Percentiles rank a stretch among this genome's conserved stretches.
These are phyloP conservation scores for Termitomyces sp. DNA, from an alignment of 768 basidiomycete species.

Conservation along the genomic window DNA sequence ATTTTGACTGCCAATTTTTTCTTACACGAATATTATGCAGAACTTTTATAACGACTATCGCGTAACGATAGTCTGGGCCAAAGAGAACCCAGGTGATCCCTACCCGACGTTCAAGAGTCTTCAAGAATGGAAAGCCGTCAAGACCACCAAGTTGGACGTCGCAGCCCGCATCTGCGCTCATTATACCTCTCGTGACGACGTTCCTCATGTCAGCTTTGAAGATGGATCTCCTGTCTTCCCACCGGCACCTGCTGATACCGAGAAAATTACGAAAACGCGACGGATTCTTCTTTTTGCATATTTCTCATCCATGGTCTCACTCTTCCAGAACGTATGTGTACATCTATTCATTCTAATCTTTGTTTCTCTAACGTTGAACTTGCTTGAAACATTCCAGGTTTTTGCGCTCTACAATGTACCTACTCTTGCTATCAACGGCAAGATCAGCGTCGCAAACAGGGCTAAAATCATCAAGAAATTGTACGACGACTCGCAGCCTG, in stretches of 20 bases:
- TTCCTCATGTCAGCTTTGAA: neutral
- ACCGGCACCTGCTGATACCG: neutral
- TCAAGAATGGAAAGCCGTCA: neutral
- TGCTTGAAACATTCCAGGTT: neutral
- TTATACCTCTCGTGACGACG: neutral
- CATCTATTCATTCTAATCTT: no score
- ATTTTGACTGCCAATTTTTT: no score
- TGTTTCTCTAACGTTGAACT: neutral
- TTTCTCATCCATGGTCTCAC: neutral
- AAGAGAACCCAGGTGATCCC: neutral
- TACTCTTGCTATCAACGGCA: conserved; percentile 12
- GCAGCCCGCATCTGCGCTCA: neutral
- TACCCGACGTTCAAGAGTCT: neutral
- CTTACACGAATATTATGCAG: no score
- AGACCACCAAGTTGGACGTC: neutral
- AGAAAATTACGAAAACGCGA: neutral
- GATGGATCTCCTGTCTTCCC: neutral
- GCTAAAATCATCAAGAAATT: conserved; percentile 10
- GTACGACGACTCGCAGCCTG: conserved; percentile 1
- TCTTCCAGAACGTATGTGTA: neutral
- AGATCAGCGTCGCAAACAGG: conserved; percentile 1
- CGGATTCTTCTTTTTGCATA: neutral
- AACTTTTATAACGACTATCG: neutral
- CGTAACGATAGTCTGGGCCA: neutral
- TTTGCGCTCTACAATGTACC: conserved; percentile 1